Conservation (phyloP, 169 alveolate genomes). For the Cryptosporidium baileyi region DNA sequence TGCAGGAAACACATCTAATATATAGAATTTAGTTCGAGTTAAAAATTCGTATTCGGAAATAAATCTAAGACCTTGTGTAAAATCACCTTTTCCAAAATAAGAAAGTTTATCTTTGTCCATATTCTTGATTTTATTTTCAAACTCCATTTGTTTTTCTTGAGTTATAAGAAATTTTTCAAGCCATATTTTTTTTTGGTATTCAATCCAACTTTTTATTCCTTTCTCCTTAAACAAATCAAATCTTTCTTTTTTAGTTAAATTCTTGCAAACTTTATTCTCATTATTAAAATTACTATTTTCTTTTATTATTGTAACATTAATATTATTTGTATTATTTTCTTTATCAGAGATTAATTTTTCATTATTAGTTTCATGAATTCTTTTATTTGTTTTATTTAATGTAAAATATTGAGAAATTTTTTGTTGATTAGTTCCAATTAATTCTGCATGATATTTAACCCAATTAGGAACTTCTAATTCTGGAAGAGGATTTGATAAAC, state of each 20-base stretch:
- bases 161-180: neutral
- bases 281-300: neutral
- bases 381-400: neutral
- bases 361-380: neutral
- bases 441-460: constrained; percentile 72
- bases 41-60: constrained; percentile 12
- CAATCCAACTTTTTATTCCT: constrained; percentile 19
- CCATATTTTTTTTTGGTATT: constrained; percentile 33
- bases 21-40: constrained; percentile 11
- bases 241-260: constrained; percentile 16
- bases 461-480: constrained; percentile 93
- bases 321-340: neutral
- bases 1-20: constrained; percentile 50
- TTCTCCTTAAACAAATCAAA: constrained; percentile 6
- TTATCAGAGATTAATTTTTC: neutral
- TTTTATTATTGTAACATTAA: neutral
- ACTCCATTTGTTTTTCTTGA: neutral
- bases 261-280: neutral
- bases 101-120: neutral
- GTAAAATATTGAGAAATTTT: constrained; percentile 50
- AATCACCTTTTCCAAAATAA: constrained; percentile 11
- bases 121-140: neutral
- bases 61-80: neutral
- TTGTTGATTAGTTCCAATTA: constrained; percentile 50
- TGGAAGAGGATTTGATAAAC: constrained; percentile 92